Evolutionary conservation across 106 monocot genomes (phyloP).

Genomic region (Dioscorea zingiberensis): DNA sequence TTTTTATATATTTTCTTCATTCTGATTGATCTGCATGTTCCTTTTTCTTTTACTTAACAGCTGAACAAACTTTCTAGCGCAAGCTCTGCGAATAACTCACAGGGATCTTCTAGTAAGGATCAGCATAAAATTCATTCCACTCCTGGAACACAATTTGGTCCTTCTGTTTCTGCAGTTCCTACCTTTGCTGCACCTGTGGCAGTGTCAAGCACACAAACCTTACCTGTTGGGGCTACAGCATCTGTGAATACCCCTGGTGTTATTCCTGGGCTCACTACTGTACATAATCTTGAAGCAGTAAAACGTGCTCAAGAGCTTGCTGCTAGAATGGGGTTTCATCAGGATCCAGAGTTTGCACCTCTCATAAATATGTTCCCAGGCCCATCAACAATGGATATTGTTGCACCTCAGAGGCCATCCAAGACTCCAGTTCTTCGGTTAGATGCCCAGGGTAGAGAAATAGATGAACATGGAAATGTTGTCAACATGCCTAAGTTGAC

Average conservation of each 20-base stretch:
- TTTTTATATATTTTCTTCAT: neutral
- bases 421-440: conserved; percentile 89
- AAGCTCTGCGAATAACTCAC: conserved; percentile 14
- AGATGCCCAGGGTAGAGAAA: conserved; percentile 91
- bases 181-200: too few relatives aligned
- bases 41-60: conserved; percentile 18
- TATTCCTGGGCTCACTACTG: conserved; percentile 31
- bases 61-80: conserved; percentile 40
- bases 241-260: conserved; percentile 16
- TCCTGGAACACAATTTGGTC: conserved; percentile 1
- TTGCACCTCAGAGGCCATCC: conserved; percentile 54
- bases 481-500: conserved; percentile 56
- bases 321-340: conserved; percentile 84
- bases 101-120: conserved; percentile 18
- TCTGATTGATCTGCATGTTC: conserved; percentile 11
- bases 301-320: conserved; percentile 95
- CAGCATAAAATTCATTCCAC: conserved; percentile 7
- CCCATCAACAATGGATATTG: conserved; percentile 32
- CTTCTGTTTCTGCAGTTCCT: conserved; percentile 14
- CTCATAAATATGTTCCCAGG: conserved; percentile 98
- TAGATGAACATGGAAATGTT: conserved; percentile 94
- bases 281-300: conserved; percentile 70
- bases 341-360: conserved; percentile 92
- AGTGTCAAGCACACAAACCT: conserved; percentile 3
- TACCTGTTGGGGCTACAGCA: conserved; percentile 7